Base-by-base conservation (phyloP, 345 rosid genomes). In the Euclidium syriacum region DNA sequence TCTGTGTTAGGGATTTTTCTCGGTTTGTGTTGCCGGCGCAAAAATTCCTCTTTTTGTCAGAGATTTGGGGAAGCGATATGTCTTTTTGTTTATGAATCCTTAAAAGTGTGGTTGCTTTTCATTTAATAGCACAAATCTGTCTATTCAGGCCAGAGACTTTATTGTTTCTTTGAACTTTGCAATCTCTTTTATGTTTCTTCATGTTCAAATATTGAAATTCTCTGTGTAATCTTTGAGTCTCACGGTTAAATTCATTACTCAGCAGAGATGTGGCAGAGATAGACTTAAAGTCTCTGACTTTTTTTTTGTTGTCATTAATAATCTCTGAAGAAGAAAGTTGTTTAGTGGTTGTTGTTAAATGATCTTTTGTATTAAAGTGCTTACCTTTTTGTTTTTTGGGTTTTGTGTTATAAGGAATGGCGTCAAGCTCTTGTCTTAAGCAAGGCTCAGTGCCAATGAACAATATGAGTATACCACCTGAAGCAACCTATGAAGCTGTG, bases 391-490 rank as follows among this genome's bases (percentile, higher is more conserved):
- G 53, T 10, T 2, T 50, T 33, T 44, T 58, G 58, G 60, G 1
- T 36, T 27, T 54, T 78, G 48, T 55, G 73, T 60, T 8, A n/a
- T n/a, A 67, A 78, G 70, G 49, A 27, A 94, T 94, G 96, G 85
- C 96, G 64, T 94, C 99, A 62, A 82, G 84, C 71, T 85, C 97
- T 75, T 82, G 77, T 62, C 78, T 79, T 43, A 78, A 84, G 69
- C 91, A 84, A 79, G 78, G 73, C 49, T 72, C 77, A 36, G 38
- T 80, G 73, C 69, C 78, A 38, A 40, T 74, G 80, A 79, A 74
- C 70, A 88, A 81, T 64, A 72, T 63, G 53, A 79, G 77, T 60
- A 85, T 95, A 12, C 32, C 77, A 23, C 86, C 99, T 70, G 73
- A 72, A 50, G 95, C 85, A 23, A 74, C 80, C 42, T 90, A 90